Conservation (phyloP, 2,329 filamentous ascomycete genomes). For the Fusarium albidum region DNA sequence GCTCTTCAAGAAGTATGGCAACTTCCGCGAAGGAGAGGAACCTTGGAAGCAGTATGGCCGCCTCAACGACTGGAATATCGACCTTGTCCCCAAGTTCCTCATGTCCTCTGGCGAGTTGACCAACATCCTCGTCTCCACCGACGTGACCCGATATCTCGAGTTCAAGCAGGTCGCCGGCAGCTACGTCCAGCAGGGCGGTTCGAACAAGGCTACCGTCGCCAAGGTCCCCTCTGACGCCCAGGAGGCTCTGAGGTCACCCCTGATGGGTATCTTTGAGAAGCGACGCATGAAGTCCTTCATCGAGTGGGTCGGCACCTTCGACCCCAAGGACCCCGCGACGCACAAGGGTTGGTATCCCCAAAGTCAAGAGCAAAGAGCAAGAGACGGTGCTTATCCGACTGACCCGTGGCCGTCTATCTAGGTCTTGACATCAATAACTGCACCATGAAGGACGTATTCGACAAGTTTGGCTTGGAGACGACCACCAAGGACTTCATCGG, state of each 20-base stretch:
- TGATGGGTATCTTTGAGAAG: conserved; percentile 99
- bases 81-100: conserved; percentile 96
- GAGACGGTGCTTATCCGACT: conserved; percentile 11
- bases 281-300: conserved; percentile 95
- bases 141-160: conserved; percentile 87
- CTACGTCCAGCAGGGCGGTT: conserved; percentile 89
- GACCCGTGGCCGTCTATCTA: conserved; percentile 45
- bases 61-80: conserved; percentile 99
- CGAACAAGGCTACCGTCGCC: conserved; percentile 87
- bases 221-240: conserved; percentile 95
- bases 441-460: conserved; percentile 98
- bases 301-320: conserved; percentile 91
- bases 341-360: conserved; percentile 77
- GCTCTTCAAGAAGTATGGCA: conserved; percentile 98
- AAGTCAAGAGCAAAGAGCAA: neutral
- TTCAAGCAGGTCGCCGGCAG: conserved; percentile 96
- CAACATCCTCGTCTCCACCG: conserved; percentile 97
- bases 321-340: conserved; percentile 80
- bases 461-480: conserved; percentile 94
- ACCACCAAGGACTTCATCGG: conserved; percentile 95
- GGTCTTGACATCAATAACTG: conserved; percentile 80
- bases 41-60: conserved; percentile 99
- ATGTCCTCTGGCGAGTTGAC: conserved; percentile 99
- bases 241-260: conserved; percentile 88
- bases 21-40: conserved; percentile 79